Conservation (phyloP, 2,329 filamentous ascomycete genomes). For the Trichothecium sympodiale region DNA sequence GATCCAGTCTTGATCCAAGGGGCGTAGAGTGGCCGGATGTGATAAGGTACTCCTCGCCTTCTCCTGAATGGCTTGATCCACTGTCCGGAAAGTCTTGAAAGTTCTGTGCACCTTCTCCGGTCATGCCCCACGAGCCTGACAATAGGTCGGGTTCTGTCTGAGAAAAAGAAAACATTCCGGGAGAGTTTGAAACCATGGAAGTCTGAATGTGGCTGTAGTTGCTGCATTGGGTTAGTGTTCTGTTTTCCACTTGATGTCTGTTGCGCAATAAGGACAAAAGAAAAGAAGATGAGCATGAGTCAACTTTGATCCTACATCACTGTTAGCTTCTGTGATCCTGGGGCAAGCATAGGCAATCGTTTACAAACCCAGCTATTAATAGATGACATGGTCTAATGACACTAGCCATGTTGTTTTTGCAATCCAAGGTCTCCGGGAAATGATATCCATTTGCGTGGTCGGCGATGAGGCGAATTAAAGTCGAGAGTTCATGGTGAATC, state of each 20-base stretch:
- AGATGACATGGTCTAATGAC: not conserved
- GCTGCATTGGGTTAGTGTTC: slow-evolving; percentile 46
- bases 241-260: slow-evolving; percentile 30
- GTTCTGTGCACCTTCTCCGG: slow-evolving; percentile 50
- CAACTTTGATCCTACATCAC: slow-evolving; percentile 45
- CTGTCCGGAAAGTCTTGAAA: slow-evolving; percentile 41
- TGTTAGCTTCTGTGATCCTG: slow-evolving; percentile 13
- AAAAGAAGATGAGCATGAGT: slow-evolving; percentile 21
- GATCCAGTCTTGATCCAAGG: slow-evolving; percentile 34
- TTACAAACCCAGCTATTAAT: slow-evolving; percentile 14
- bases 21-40: slow-evolving; percentile 44
- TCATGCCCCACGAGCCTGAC: slow-evolving; percentile 42
- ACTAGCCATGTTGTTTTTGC: slow-evolving; percentile 10
- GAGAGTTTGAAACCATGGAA: slow-evolving; percentile 35
- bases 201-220: slow-evolving; percentile 45
- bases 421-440: slow-evolving; percentile 7
- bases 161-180: slow-evolving; percentile 46
- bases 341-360: slow-evolving; percentile 12
- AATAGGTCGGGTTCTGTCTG: slow-evolving; percentile 51
- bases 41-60: slow-evolving; percentile 43
- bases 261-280: slow-evolving; percentile 18
- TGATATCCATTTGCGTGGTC: not conserved
- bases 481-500: too few relatives aligned
- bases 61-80: slow-evolving; percentile 38
- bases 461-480: not conserved